Base-by-base conservation (phyloP, 2,329 filamentous ascomycete species). In the Epichloe sylvatica region DNA sequence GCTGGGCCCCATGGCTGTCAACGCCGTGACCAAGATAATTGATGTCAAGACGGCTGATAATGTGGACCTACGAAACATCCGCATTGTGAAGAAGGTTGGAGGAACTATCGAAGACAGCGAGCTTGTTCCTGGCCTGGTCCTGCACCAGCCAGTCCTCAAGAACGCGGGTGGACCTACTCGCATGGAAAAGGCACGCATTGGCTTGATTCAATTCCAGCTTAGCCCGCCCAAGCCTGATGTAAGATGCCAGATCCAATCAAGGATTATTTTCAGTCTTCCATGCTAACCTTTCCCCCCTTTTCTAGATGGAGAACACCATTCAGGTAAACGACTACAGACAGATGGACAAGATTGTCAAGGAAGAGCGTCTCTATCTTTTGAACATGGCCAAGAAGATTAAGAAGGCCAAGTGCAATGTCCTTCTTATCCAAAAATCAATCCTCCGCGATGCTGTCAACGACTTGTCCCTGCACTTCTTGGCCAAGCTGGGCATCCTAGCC, bases 331-430 rank as follows among this genome's bases (percentile, higher is more conserved):
- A 98, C 74, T 98, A 98, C 77, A 81, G 92, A 64, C 92, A 98
- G 68, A 98, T 98, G 92, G 92, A 98, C 76, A 98, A 97, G 78
- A 98, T 98, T 57, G 80, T 98, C 60, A 98, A 98, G 73, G 92
- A 98, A 72, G 92, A 98, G 75, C 87, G 92, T 58, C 86, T 92
- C 59, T 98, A 98, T 70, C 80, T 98, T 56, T 79, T 98, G 52
- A 97, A 97, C 75, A 86, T 98, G 81, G 90, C 94, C 65, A 97
- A 98, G 80, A 98, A 97, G 78, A 98, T 98, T 70, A 96, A 97
- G 74, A 98, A 97, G 78, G 90, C 92, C 58, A 98, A 97, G 76
- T 98, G 92, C 74, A 98, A 98, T 62, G 92, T 98, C 41, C 81
- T 97, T 42, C 76, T 98, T 58, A 97, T 98, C 59, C 92, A 98